Percentiles rank a stretch among this genome's conserved stretches.
Evolutionary conservation across 192 early-diverging fungal species (phyloP).

Genomic region (Geosiphon pyriformis): DNA sequence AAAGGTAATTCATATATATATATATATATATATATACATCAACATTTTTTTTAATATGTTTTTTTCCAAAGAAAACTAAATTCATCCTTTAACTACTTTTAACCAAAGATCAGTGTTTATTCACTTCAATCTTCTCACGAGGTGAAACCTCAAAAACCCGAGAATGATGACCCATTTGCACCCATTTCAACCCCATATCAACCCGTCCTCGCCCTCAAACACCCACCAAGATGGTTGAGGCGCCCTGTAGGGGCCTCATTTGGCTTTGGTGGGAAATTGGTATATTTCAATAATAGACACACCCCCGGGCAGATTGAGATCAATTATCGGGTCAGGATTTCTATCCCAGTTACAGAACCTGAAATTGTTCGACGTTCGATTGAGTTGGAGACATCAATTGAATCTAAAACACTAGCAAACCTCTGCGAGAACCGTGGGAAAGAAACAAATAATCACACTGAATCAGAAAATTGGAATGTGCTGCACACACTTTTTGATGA

Average conservation of each 20-base stretch:
- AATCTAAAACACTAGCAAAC: slow-evolving; percentile 41
- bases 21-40: background rate
- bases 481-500: slow-evolving; percentile 78
- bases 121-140: slow-evolving; percentile 58
- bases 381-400: slow-evolving; percentile 67
- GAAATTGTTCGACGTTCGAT: slow-evolving; percentile 61
- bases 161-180: slow-evolving; percentile 74
- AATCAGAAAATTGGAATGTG: slow-evolving; percentile 67
- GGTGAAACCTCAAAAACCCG: slow-evolving; percentile 7
- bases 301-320: slow-evolving; percentile 30
- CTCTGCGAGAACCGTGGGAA: slow-evolving; percentile 35
- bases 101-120: slow-evolving; percentile 64
- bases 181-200: slow-evolving; percentile 33
- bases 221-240: slow-evolving; percentile 86
- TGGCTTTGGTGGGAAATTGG: slow-evolving; percentile 87
- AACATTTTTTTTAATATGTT: background rate
- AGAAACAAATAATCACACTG: slow-evolving; percentile 26
- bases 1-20: slow-evolving; percentile 36
- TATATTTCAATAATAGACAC: slow-evolving; percentile 57
- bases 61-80: background rate
- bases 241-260: slow-evolving; percentile 81
- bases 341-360: slow-evolving; percentile 65
- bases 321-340: slow-evolving; percentile 50
- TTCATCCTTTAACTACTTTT: slow-evolving; percentile 6
- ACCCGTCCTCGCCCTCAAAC: slow-evolving; percentile 51